Evolutionary conservation across 139 green algal species (phyloP).

Genomic region (Chlorokybus atmophyticus): DNA sequence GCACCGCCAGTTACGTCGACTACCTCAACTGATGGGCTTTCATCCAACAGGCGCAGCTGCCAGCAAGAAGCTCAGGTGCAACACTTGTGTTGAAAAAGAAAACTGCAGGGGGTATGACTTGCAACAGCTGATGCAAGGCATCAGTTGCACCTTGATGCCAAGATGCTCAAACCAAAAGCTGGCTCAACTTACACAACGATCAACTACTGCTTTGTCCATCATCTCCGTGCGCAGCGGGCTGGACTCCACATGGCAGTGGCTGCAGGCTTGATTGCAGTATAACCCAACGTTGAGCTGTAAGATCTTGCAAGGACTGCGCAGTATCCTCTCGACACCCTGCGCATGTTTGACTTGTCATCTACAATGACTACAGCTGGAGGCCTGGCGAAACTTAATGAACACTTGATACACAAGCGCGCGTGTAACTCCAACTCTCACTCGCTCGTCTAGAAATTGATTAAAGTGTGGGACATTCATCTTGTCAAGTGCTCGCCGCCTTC

Average conservation of each 20-base stretch:
- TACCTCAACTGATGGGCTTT: slow-evolving; percentile 34
- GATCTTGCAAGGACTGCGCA: slow-evolving; percentile 39
- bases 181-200: slow-evolving; percentile 14
- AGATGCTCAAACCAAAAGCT: no score
- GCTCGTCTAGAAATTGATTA: not conserved
- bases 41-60: slow-evolving; percentile 47
- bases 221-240: slow-evolving; percentile 63
- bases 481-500: slow-evolving; percentile 52
- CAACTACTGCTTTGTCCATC: slow-evolving; percentile 38
- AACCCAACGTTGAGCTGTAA: slow-evolving; percentile 95
- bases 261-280: slow-evolving; percentile 96
- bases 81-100: no score
- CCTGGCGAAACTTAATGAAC: no score
- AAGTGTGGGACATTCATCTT: slow-evolving; percentile 40
- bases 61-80: not conserved
- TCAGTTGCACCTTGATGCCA: no score
- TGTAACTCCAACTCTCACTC: not conserved
- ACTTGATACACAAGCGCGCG: no score
- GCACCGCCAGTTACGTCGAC: slow-evolving; percentile 90
- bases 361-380: no score
- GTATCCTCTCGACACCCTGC: slow-evolving; percentile 21
- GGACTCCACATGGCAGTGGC: slow-evolving; percentile 92
- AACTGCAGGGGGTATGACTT: no score
- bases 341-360: not conserved
- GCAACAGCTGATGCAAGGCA: no score